These are phyloP conservation scores for Tuber brumale DNA, from an alignment of 495 filamentous ascomycete species.

Conservation along the genomic window DNA sequence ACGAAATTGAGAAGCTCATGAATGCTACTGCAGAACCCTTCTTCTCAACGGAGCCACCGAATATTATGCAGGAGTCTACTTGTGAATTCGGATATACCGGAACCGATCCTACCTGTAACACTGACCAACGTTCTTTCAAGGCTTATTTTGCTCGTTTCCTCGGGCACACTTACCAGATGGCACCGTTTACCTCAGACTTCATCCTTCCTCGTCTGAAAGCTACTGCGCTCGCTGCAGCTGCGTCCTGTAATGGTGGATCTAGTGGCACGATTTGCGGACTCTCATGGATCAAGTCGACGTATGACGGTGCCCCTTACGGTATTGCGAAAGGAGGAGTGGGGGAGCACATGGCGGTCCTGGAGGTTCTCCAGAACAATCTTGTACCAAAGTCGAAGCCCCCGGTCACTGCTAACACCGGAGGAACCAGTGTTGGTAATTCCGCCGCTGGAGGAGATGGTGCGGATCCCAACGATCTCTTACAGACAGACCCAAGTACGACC, in stretches of 20 bases:
- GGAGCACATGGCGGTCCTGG: slow-evolving; percentile 55
- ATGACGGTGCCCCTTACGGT: slow-evolving; percentile 46
- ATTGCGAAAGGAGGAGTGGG: slow-evolving; percentile 47
- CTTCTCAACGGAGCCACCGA: slow-evolving; percentile 45
- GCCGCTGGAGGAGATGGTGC: slow-evolving; percentile 48
- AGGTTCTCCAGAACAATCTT: slow-evolving; percentile 53
- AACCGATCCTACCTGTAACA: slow-evolving; percentile 52
- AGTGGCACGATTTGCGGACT: slow-evolving; percentile 58
- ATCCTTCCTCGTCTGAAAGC: slow-evolving; percentile 61
- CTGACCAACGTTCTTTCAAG: slow-evolving; percentile 79
- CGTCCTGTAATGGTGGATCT: slow-evolving; percentile 58
- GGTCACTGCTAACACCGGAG: slow-evolving; percentile 54
- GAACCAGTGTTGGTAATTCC: slow-evolving; percentile 59
- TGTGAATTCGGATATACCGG: slow-evolving; percentile 50
- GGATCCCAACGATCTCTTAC: slow-evolving; percentile 15
- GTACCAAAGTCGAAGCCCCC: slow-evolving; percentile 47
- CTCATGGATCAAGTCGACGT: slow-evolving; percentile 53
- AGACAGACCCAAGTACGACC: slow-evolving; percentile 36
- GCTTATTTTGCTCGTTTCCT: slow-evolving; percentile 80
- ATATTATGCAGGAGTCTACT: slow-evolving; percentile 61
- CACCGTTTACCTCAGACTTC: slow-evolving; percentile 56
- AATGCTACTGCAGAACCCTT: slow-evolving; percentile 54
- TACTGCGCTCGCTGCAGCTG: slow-evolving; percentile 63
- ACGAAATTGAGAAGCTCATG: slow-evolving; percentile 55
- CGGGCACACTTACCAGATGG: slow-evolving; percentile 61